Evolutionary conservation across 2,329 filamentous ascomycete species (phyloP).

Genomic region (Pyrenophora teres): DNA sequence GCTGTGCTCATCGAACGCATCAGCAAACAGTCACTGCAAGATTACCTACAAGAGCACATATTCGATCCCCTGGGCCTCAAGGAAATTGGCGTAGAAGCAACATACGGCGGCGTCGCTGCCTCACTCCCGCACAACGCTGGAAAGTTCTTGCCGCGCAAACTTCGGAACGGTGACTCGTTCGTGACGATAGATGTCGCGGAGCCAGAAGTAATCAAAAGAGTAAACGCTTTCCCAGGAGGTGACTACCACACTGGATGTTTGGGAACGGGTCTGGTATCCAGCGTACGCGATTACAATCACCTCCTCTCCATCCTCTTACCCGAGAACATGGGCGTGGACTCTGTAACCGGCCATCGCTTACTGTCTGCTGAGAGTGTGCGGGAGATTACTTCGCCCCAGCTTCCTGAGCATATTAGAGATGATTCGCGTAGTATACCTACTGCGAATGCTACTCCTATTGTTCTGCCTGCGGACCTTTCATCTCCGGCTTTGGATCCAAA

Average conservation of each 20-base stretch:
- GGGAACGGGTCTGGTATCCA: constrained; percentile 26
- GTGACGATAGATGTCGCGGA: constrained; percentile 13
- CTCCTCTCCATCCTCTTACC: constrained; percentile 24
- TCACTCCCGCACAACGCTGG: constrained; percentile 3
- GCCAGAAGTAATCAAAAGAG: constrained; percentile 10
- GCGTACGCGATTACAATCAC: constrained; percentile 18
- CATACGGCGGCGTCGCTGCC: constrained; percentile 49
- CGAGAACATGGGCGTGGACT: constrained; percentile 25
- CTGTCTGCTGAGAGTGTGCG: constrained; percentile 11
- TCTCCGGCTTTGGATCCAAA: constrained; percentile 54
- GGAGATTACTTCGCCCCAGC: constrained; percentile 21
- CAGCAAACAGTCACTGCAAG: constrained; percentile 45
- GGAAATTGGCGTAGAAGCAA: constrained; percentile 20
- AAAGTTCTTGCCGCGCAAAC: constrained; percentile 57
- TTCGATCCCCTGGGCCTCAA: constrained; percentile 23
- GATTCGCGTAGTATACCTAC: constrained; percentile 29
- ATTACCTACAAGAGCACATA: constrained; percentile 23
- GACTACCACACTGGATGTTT: constrained; percentile 21
- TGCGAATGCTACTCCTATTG: constrained; percentile 7
- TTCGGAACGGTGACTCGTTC: constrained; percentile 54
- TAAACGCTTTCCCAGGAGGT: constrained; percentile 20
- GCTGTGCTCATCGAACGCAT: constrained; percentile 52
- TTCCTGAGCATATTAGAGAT: constrained; percentile 19
- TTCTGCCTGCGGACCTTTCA: constrained; percentile 50
- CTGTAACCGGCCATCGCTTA: constrained; percentile 16